Evolutionary conservation across 805 yeast genomes (phyloP), one percentile per base, ranked within the genome.

Genomic region (Zygoascus tannicola): DNA sequence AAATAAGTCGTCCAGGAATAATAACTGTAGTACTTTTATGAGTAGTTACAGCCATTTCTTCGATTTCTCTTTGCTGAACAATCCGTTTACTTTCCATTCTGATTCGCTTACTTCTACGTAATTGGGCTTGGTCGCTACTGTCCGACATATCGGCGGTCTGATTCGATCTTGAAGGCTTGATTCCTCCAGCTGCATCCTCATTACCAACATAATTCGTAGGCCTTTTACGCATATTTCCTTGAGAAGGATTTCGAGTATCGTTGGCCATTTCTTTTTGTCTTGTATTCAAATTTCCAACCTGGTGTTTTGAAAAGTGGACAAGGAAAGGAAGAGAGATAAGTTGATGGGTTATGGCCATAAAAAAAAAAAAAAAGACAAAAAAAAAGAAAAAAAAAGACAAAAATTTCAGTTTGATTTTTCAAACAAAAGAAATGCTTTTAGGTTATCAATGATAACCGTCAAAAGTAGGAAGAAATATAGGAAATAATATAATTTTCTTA

Each of bases 231-330:
- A 26, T 26, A 26, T 26, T 26, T 12, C 12, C 30, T 16, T 15
- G 15, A 21, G 41, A 23, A n/a, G 41, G 22, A 30, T 38, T 21
- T 22, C 41, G 5, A 38, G 41, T 38, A 38, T 12, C 35, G 16
- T 22, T 33, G 32, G 22, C 22, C 41, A 18, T 15, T 15, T 15
- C 16, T 18, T 8, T 12, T 12, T 12, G 32, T 12, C n/a, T n/a
- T n/a, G n/a, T n/a, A n/a, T n/a, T n/a, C n/a, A n/a, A n/a, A n/a
- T n/a, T n/a, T n/a, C n/a, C n/a, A n/a, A n/a, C n/a, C n/a, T n/a
- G n/a, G n/a, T n/a, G n/a, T n/a, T n/a, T n/a, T n/a, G n/a, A n/a
- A n/a, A n/a, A n/a, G n/a, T n/a, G n/a, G n/a, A n/a, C n/a, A n/a
- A n/a, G n/a, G n/a, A n/a, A n/a, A 15, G 19, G 39, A 21, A 21